Base-by-base conservation (phyloP, 2,329 filamentous ascomycete species). In the Falciphora oryzae region DNA sequence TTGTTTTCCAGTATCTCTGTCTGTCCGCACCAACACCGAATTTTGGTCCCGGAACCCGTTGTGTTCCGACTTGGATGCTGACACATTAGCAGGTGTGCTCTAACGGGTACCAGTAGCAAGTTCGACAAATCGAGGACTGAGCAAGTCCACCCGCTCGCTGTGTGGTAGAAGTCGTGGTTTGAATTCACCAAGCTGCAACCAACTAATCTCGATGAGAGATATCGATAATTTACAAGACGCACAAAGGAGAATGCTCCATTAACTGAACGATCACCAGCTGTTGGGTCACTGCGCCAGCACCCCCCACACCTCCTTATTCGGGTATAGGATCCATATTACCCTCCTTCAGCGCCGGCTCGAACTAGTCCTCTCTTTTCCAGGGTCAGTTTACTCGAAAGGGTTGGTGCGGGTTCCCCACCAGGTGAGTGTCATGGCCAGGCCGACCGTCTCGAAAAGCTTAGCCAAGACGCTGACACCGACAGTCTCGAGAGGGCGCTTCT, bases 371-470 rank as follows among this genome's bases (percentile, higher is more conserved):
- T 22, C 44, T 2, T 53, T n/a, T 25, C 28, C 32, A 10, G 22
- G 57, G 57, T 66, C 68, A 72, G 65, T 74, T 84, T 90, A 93
- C 75, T 93, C 87, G 78, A 97, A 96, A 67, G 92, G 92, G 83
- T 93, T 94, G 80, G 92, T 95, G 75, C 91, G 89, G 74, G 94
- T 97, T 74, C 94, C 94, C 94, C 94, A 98, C 90, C 92, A 98
- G 75, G 92, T 97, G 72, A 98, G 84, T 86, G 98, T 92, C 73
- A 97, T 77, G 68, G 90, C 93, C 66, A 98, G 86, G 69, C 94
- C 95, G 66, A 98, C 86, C 3, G 95, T 97, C 86, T 98, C 95
- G 71, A 97, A 86, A 71, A 95, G 81, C 80, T 95, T 93, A 74
- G 91, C 89, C 62, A 95, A 80, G 68, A 90, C 86, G 75, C 90